Percentiles rank a stretch among this genome's conserved stretches.
Conservation (phyloP, 2,329 filamentous ascomycete species). For the Penicillium sp. region DNA sequence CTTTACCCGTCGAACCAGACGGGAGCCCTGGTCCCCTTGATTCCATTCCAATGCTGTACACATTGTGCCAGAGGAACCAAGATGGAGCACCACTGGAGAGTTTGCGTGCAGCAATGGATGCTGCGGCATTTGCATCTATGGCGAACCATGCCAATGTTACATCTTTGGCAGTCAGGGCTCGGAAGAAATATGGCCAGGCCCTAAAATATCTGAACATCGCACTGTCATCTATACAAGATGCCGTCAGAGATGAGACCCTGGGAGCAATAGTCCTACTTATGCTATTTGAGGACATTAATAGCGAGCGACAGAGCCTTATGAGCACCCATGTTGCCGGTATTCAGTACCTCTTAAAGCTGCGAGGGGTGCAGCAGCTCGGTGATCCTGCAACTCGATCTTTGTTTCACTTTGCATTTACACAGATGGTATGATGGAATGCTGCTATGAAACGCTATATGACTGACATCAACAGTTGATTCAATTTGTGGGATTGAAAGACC, state of each 20-base stretch:
- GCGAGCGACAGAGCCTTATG: conserved; percentile 3
- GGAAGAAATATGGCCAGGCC: conserved; percentile 1
- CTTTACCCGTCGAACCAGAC: conserved; percentile 1
- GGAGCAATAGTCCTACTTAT: conserved; percentile 1
- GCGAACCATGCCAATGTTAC: not conserved
- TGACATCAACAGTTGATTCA: conserved; percentile 1
- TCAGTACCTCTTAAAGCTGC: conserved; percentile 3
- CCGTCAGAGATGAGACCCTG: not conserved
- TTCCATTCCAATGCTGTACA: conserved; percentile 3
- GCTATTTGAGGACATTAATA: conserved; percentile 6
- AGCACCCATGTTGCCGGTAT: conserved; percentile 2
- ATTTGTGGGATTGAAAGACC: conserved; percentile 4
- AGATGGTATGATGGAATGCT: not conserved
- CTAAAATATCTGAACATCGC: not conserved
- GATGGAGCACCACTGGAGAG: not conserved
- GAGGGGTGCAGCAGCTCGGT: not conserved
- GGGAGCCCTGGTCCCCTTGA: conserved; percentile 1
- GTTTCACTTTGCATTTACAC: conserved; percentile 7
- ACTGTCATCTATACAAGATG: not conserved
- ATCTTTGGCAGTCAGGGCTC: not conserved
- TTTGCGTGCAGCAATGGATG: conserved; percentile 1
- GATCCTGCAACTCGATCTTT: conserved; percentile 4
- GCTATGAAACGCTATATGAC: not conserved
- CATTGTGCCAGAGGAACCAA: not conserved
- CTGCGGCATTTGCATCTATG: not conserved